Evolutionary conservation across 2,329 filamentous ascomycete species (phyloP), one percentile per base, ranked within the genome.

Genomic region (Diplodia intermedia): DNA sequence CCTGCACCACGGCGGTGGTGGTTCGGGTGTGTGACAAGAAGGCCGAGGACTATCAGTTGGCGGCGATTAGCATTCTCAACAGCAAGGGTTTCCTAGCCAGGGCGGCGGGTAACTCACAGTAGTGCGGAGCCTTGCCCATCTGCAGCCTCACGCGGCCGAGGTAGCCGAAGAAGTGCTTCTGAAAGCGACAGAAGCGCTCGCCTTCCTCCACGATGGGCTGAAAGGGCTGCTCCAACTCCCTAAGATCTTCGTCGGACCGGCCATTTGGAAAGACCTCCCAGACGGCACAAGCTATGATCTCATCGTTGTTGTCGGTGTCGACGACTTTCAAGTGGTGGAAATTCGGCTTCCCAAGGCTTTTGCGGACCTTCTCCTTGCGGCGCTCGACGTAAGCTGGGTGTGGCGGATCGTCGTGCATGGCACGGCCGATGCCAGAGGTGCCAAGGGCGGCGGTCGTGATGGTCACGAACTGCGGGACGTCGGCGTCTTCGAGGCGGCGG

Each of bases 401-500:
- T 69, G 33, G 2, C 71, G 73, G 3, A 53, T 56, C 3, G 74
- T 72, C 20, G 65, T 70, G 47, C 33, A 79, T 67, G n/a, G 71
- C 60, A 9, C 69, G 40, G 1, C 73, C 72, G 36, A 79, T 75
- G 55, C 74, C 74, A 8, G 53, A 67, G 12, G 65, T 65, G 69
- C 38, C 26, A 36, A 79, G 79, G 8, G 78, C 76, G 7, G 71
- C 71, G 20, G 69, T 54, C 33, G 76, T 72, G 49, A 80, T 75
- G 38, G 69, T 63, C 23, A 72, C 71, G 47, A 79, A 75, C 47
- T 72, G 71, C 8, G 71, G 69, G 18, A 78, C 67, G 68, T 80
- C 78, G 50, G 70, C 38, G 29, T 75, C 72, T 1, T 68, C 65
- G 38, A 76, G 66, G 11, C 70, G 75, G 8, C 72, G 74, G 26